Percentiles rank a stretch among this genome's conserved stretches.
phyloP scores from a whole-genome alignment of 441 rosid genomes.

The Erysimum pusillum region DNA sequence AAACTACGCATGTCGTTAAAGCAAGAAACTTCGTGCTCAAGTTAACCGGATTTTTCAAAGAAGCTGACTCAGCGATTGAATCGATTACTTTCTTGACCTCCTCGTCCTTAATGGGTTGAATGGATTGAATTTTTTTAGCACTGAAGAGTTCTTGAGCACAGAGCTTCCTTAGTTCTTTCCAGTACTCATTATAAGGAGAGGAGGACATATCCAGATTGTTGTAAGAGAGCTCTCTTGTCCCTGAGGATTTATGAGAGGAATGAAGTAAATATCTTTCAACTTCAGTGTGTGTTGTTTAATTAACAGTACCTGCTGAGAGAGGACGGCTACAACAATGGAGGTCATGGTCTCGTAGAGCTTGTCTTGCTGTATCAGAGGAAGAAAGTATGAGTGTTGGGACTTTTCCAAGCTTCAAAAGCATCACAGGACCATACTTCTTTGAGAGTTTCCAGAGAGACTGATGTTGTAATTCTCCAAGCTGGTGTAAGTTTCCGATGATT shows the following conservation, averaged over 20 bases:
- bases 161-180: constrained; percentile 60
- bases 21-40: constrained; percentile 48
- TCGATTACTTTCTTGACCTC: constrained; percentile 49
- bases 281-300: no score
- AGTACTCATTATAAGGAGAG: constrained; percentile 53
- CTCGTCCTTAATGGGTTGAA: constrained; percentile 54
- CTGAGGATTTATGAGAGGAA: neutral
- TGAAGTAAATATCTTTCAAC: no score
- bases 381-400: constrained; percentile 51
- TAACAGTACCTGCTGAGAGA: constrained; percentile 30
- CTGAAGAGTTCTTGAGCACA: constrained; percentile 54
- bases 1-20: constrained; percentile 46
- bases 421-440: constrained; percentile 55
- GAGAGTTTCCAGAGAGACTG: constrained; percentile 51
- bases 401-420: constrained; percentile 57
- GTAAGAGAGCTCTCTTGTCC: constrained; percentile 52
- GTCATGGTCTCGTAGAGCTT: constrained; percentile 50
- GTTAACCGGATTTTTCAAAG: constrained; percentile 46
- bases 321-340: constrained; percentile 58
- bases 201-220: constrained; percentile 53
- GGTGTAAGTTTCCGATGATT: constrained; percentile 64
- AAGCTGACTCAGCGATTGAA: constrained; percentile 47
- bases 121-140: constrained; percentile 52
- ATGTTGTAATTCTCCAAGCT: constrained; percentile 53
- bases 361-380: constrained; percentile 62